Conservation (phyloP, 2,329 filamentous ascomycete genomes). For the Venturia asperata region DNA sequence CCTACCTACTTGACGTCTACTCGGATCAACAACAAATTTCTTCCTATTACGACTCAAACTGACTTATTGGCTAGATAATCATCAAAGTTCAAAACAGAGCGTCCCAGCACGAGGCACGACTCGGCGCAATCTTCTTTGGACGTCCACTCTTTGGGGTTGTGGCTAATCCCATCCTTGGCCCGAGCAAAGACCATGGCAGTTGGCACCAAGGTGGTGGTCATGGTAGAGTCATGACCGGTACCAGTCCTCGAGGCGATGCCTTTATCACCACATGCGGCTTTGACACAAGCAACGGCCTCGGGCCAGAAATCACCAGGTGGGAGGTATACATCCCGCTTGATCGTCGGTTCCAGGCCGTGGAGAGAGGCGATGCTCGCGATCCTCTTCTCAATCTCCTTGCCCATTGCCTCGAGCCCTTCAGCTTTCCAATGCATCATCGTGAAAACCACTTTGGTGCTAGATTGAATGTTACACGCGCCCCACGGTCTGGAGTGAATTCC, state of each 20-base stretch:
- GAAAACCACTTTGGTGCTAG: constrained; percentile 21
- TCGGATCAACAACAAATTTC: too few species aligned
- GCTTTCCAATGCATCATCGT: constrained; percentile 27
- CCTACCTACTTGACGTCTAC: too few species aligned
- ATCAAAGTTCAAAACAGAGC: constrained; percentile 27
- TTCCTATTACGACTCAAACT: background rate
- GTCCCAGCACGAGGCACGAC: constrained; percentile 25
- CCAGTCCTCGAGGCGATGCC: constrained; percentile 23
- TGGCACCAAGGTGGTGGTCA: constrained; percentile 51
- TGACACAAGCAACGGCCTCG: constrained; percentile 24
- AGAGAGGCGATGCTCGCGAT: constrained; percentile 22
- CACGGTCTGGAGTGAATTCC: constrained; percentile 22
- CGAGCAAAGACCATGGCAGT: constrained; percentile 63
- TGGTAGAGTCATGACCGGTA: constrained; percentile 48
- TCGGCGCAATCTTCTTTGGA: constrained; percentile 50
- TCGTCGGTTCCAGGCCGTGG: constrained; percentile 24
- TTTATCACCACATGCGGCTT: constrained; percentile 25
- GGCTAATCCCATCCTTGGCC: constrained; percentile 55
- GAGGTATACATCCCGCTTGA: constrained; percentile 23
- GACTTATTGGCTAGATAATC: constrained; percentile 23
- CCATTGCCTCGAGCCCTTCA: constrained; percentile 24
- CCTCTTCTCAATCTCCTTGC: constrained; percentile 22
- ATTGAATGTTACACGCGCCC: constrained; percentile 28
- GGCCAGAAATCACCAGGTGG: constrained; percentile 25
- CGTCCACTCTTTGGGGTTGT: constrained; percentile 57